Percentiles rank a stretch among this genome's conserved stretches.
phyloP scores from a whole-genome alignment of 208 protist genomes.

The Leishmania aethiopica region DNA sequence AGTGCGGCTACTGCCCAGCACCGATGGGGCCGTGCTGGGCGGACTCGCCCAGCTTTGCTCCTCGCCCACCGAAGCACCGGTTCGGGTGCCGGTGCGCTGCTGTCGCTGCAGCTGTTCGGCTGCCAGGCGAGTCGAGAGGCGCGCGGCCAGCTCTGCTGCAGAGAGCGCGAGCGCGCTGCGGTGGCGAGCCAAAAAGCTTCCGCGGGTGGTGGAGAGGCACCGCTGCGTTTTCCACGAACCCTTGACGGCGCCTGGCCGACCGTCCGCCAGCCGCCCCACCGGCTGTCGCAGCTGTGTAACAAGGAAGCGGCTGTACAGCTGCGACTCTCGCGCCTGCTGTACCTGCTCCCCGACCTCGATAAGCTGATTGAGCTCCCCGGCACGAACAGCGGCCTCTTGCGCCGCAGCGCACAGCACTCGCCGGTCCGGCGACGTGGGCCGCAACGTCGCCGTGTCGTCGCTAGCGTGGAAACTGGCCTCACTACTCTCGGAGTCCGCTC shows the following conservation, averaged over 20 bases:
- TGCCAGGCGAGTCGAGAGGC: slow-evolving; percentile 25
- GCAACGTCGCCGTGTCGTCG: slow-evolving; percentile 18
- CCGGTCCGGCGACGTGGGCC: slow-evolving; percentile 55
- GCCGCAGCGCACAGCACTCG: slow-evolving; percentile 38
- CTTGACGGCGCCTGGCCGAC: slow-evolving; percentile 24
- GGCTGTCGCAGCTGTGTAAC: slow-evolving; percentile 55
- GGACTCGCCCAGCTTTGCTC: not conserved
- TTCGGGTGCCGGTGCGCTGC: not conserved
- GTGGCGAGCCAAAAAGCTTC: not conserved
- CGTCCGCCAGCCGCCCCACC: slow-evolving; percentile 25
- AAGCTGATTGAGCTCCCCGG: slow-evolving; percentile 50
- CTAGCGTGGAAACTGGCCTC: slow-evolving; percentile 2
- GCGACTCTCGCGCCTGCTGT: slow-evolving; percentile 34
- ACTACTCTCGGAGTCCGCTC: slow-evolving; percentile 3
- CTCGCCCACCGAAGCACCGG: not conserved
- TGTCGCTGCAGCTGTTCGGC: slow-evolving; percentile 22
- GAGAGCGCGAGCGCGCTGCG: not conserved
- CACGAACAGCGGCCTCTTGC: slow-evolving; percentile 36
- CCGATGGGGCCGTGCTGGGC: not conserved
- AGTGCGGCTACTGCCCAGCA: slow-evolving; percentile 29
- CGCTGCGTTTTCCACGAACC: slow-evolving; percentile 36
- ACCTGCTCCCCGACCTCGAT: slow-evolving; percentile 41
- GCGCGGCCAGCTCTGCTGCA: slow-evolving; percentile 18
- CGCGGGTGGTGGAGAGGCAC: slow-evolving; percentile 19
- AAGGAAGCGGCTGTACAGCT: slow-evolving; percentile 62